Percentiles rank a stretch among this genome's conserved stretches.
These are phyloP conservation scores for Ganoderma resinaceum DNA, from an alignment of 1,284 basidiomycete genomes.

Conservation along the genomic window DNA sequence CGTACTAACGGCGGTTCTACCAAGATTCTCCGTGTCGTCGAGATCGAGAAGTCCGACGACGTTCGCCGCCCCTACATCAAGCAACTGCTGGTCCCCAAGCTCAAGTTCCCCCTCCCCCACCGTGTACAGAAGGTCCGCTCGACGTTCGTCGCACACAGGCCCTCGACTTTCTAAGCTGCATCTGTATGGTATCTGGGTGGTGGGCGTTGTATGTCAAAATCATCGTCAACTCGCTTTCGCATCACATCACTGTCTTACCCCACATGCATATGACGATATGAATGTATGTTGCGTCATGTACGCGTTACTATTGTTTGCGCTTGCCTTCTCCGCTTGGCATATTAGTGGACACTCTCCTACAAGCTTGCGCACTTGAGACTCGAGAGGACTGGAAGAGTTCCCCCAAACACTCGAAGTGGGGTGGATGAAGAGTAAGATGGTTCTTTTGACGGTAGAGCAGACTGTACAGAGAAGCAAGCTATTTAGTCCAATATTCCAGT, in stretches of 20 bases:
- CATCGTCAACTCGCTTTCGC: constrained; percentile 23
- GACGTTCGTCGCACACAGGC: constrained; percentile 78
- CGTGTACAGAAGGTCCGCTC: constrained; percentile 77
- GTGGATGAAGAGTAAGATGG: neutral
- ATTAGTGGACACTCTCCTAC: neutral
- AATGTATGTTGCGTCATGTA: constrained; percentile 30
- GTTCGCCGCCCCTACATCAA: constrained; percentile 97
- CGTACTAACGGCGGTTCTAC: neutral
- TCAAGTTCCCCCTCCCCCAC: constrained; percentile 99
- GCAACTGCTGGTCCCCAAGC: constrained; percentile 89
- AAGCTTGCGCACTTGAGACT: neutral
- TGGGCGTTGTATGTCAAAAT: constrained; percentile 24
- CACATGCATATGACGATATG: constrained; percentile 34
- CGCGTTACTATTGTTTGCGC: neutral
- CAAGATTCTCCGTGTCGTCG: constrained; percentile 92
- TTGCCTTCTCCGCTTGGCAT: neutral
- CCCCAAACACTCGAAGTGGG: neutral
- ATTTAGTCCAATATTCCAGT: too few species aligned
- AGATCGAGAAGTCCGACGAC: constrained; percentile 92
- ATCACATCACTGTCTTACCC: constrained; percentile 18
- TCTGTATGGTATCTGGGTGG: constrained; percentile 11
- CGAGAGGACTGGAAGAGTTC: too few species aligned
- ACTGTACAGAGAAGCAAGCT: too few species aligned
- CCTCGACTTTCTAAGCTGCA: constrained; percentile 62
- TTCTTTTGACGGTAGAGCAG: too few species aligned